These are phyloP conservation scores for Phyllosticta citribraziliensis DNA, from an alignment of 2,329 filamentous ascomycete species.

Conservation along the genomic window DNA sequence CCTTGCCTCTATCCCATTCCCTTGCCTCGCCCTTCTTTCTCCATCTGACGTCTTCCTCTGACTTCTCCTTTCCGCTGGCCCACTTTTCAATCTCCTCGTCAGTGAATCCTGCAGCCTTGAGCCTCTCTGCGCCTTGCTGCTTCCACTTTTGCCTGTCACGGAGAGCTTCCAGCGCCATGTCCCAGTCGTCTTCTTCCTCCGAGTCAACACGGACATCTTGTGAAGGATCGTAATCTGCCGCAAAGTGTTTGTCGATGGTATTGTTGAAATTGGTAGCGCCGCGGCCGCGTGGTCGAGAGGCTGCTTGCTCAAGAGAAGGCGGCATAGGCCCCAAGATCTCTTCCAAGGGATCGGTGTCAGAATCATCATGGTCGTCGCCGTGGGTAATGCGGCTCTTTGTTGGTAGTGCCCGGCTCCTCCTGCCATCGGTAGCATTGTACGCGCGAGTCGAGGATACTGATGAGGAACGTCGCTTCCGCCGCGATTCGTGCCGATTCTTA, in stretches of 20 bases:
- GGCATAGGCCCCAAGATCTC: constrained; percentile 65
- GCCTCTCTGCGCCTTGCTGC: constrained; percentile 61
- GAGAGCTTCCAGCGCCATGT: constrained; percentile 65
- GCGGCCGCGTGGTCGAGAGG: constrained; percentile 54
- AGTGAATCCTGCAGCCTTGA: constrained; percentile 69
- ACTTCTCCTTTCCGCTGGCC: constrained; percentile 52
- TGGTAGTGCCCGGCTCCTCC: background rate
- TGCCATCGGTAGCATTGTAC: background rate
- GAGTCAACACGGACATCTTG: constrained; percentile 44
- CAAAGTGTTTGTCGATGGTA: constrained; percentile 74
- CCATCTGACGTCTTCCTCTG: constrained; percentile 64
- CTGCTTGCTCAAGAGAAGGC: constrained; percentile 35
- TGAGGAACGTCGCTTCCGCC: constrained; percentile 4
- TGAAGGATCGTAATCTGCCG: constrained; percentile 50
- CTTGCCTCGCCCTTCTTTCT: constrained; percentile 56
- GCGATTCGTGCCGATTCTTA: background rate
- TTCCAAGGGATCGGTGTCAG: constrained; percentile 61
- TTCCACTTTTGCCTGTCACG: constrained; percentile 73
- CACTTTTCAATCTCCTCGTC: constrained; percentile 65
- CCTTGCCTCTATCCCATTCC: constrained; percentile 59
- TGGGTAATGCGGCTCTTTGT: background rate
- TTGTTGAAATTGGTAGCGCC: constrained; percentile 53
- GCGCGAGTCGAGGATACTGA: background rate
- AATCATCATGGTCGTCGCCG: constrained; percentile 12
- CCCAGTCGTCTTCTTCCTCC: constrained; percentile 59